A percentile compares a stretch with the other conserved stretches of the same genome.
phyloP scores from a whole-genome alignment of 2,329 filamentous ascomycete genomes.

The Pseudogymnoascus sp. region DNA sequence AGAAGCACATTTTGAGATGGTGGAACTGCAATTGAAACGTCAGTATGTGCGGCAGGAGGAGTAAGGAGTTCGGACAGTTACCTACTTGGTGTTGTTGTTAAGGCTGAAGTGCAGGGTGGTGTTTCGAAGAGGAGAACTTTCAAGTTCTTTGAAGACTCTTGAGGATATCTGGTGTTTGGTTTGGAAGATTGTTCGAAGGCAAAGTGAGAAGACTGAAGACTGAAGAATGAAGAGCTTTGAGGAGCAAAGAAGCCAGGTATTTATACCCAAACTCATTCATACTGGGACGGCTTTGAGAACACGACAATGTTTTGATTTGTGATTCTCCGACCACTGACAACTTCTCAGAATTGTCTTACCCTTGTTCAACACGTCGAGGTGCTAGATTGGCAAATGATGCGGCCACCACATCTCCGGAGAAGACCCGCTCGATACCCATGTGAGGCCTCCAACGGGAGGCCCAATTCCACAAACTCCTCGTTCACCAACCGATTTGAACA shows the following conservation, averaged over 20 bases:
- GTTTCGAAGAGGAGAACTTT: slow-evolving; percentile 16
- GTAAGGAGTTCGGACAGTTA: slow-evolving; percentile 20
- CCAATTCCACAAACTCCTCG: background rate
- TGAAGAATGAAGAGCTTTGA: slow-evolving; percentile 4
- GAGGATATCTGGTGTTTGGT: slow-evolving; percentile 14
- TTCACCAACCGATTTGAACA: slow-evolving; percentile 2
- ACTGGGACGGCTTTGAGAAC: background rate
- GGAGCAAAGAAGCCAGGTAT: background rate
- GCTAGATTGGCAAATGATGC: background rate
- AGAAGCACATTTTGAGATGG: slow-evolving; percentile 76
- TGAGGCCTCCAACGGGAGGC: background rate
- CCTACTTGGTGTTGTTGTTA: slow-evolving; percentile 15
- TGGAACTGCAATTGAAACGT: background rate
- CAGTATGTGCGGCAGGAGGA: slow-evolving; percentile 12
- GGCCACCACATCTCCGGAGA: background rate
- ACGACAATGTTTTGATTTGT: slow-evolving; percentile 7
- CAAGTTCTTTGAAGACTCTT: slow-evolving; percentile 15
- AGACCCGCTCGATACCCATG: slow-evolving; percentile 8
- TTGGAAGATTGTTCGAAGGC: slow-evolving; percentile 16
- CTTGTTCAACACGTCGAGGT: slow-evolving; percentile 7
- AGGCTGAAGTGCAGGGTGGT: slow-evolving; percentile 12
- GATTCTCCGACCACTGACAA: background rate
- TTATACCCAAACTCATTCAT: slow-evolving; percentile 1
- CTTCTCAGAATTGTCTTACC: slow-evolving; percentile 2
- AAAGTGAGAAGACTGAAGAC: slow-evolving; percentile 13